Conservation (phyloP, 352 stramenopile species). For the Globisporangium polare region DNA sequence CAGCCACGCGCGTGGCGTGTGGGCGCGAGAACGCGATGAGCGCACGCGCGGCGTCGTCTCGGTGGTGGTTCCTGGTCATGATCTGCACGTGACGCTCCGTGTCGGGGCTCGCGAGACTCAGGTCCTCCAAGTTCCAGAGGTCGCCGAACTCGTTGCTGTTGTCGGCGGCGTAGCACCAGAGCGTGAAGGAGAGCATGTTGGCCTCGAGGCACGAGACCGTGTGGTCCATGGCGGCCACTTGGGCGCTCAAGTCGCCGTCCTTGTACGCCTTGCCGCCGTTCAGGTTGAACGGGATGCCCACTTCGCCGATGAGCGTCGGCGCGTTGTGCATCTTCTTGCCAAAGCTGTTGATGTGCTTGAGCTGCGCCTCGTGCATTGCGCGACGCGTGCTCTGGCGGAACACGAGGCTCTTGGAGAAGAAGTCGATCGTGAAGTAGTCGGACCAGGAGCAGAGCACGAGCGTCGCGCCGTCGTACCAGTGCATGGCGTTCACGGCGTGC, state of each 20-base stretch:
- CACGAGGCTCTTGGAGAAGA: slow-evolving; percentile 49
- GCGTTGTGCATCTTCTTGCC: slow-evolving; percentile 52
- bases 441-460: slow-evolving; percentile 72
- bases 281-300: slow-evolving; percentile 71
- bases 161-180: slow-evolving; percentile 90
- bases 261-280: slow-evolving; percentile 43
- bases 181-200: slow-evolving; percentile 77
- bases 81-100: background rate
- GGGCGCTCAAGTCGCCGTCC: slow-evolving; percentile 41
- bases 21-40: slow-evolving; percentile 65
- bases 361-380: slow-evolving; percentile 46
- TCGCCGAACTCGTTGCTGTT: slow-evolving; percentile 82
- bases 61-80: slow-evolving; percentile 14
- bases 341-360: slow-evolving; percentile 52
- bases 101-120: slow-evolving; percentile 70
- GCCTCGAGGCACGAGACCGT: slow-evolving; percentile 72
- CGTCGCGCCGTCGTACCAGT: slow-evolving; percentile 91
- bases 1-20: slow-evolving; percentile 60
- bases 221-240: slow-evolving; percentile 62
- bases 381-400: slow-evolving; percentile 47
- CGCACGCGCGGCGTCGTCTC: slow-evolving; percentile 38
- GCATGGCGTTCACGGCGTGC: slow-evolving; percentile 75
- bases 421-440: slow-evolving; percentile 75
- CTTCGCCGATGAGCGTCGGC: slow-evolving; percentile 67
- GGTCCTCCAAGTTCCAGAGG: slow-evolving; percentile 84